phyloP scores from a whole-genome alignment of 441 rosid species.

The Croton laevigatus region DNA sequence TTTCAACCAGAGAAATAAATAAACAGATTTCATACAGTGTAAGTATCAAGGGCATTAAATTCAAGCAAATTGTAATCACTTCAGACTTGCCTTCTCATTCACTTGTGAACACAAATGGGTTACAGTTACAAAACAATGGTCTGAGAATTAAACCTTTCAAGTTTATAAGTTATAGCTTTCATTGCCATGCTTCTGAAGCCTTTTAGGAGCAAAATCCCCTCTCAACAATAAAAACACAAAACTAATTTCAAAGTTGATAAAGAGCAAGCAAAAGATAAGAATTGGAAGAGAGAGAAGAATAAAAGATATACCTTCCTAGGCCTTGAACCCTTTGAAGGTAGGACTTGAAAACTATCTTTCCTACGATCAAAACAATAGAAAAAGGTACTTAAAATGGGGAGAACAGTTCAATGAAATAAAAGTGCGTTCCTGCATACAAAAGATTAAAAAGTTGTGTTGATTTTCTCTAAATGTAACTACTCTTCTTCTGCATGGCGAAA shows the following conservation, averaged over 20 bases:
- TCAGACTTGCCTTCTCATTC: constrained; percentile 3
- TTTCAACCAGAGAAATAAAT: constrained; percentile 8
- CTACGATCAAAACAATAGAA: constrained; percentile 30
- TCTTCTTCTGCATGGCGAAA: no score
- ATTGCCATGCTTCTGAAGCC: neutral
- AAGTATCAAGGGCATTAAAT: neutral
- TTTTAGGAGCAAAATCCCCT: neutral
- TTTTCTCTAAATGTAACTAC: no score
- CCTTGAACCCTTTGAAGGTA: constrained; percentile 33
- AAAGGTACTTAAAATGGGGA: neutral
- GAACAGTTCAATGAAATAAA: constrained; percentile 17
- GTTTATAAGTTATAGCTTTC: neutral
- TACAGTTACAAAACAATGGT: neutral
- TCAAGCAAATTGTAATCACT: neutral
- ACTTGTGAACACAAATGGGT: neutral
- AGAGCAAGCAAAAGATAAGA: constrained; percentile 7
- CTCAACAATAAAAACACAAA: constrained; percentile 6
- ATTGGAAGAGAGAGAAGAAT: constrained; percentile 2
- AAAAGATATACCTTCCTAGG: constrained; percentile 42
- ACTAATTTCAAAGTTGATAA: neutral
- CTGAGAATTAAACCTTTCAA: neutral
- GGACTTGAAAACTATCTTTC: constrained; percentile 36
- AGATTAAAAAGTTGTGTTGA: neutral
- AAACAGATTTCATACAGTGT: neutral
- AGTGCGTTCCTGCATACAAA: constrained; percentile 13